phyloP scores from a whole-genome alignment of 2,329 filamentous ascomycete genomes.

The Botrytis cinerea region DNA sequence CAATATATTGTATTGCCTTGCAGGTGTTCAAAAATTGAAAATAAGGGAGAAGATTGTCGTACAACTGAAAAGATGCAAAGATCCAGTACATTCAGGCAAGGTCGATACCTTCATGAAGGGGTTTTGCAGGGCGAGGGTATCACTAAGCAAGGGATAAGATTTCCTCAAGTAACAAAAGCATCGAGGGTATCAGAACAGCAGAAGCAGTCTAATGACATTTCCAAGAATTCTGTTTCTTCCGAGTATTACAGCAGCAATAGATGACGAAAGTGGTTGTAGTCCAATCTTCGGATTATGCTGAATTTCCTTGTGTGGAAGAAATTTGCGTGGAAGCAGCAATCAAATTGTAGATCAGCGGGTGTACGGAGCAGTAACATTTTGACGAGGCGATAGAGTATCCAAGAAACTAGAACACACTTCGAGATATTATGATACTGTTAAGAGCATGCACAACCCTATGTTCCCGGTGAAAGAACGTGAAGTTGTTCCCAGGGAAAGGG shows the following conservation, averaged over 20 bases:
- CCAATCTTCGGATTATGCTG: neutral
- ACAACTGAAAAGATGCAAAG: neutral
- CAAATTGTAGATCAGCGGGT: neutral
- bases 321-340: no score
- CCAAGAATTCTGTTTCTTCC: neutral
- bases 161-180: neutral
- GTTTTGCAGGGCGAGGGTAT: neutral
- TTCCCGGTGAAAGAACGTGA: neutral
- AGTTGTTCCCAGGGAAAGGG: neutral
- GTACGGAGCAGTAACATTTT: neutral
- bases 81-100: neutral
- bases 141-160: neutral
- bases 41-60: neutral
- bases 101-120: neutral
- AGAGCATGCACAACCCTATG: neutral
- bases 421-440: neutral
- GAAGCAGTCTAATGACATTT: neutral
- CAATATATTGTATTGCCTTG: conserved; percentile 27
- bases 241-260: neutral
- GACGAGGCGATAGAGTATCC: neutral
- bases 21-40: conserved; percentile 16
- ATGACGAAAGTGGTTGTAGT: neutral
- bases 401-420: neutral
- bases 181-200: neutral
- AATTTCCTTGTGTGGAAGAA: neutral